Base-by-base conservation (phyloP, 352 stramenopile genomes). In the Albugo candida region DNA sequence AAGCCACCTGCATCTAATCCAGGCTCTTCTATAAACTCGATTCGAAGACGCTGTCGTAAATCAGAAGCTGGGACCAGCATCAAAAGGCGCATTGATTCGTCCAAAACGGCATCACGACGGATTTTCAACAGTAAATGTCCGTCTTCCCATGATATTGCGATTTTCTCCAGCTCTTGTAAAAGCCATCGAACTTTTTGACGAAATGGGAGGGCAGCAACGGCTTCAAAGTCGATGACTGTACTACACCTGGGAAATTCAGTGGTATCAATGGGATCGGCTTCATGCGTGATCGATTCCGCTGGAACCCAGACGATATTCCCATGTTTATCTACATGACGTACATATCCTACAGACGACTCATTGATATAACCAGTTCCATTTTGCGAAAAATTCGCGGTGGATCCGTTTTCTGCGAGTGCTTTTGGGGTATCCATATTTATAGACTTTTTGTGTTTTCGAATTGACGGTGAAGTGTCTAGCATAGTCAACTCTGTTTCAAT, bases 21-120 rank as follows among this genome's bases (percentile, higher is more conserved):
- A 0, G 74, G 72, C 39, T 89, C 77, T 36, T 85, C 67, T 16
- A 85, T 83, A 39, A 89, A 89, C 52, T 89, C 74, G 24, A 89
- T 87, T 21, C 72, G 74, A 19, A 89, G 59, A 5, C 74, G 64
- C 47, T 85, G 71, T 12, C 72, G 64, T 0, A 89, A 55, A 54
- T 85, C 70, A 2, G 67, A 65, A 0, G 72, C 66, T 6, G 72
- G 72, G 5, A 86, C 69, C 14, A 84, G 49, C 71, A 87, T 85
- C 11, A 89, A 59, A 51, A 87, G 49, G 34, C 85, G 70, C 74
- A 87, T 85, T 36, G 74, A 87, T 45, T 89, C 74, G 45, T 67
- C 72, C 21, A 87, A 37, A 13, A 89, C 63, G 2, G 67, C 68
- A 5, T 87, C 74, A 17, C 77, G 74, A 21, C 72, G 64, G 36